These are phyloP conservation scores for Malus hybrid DNA, from an alignment of 331 rosid genomes.

Conservation along the genomic window DNA sequence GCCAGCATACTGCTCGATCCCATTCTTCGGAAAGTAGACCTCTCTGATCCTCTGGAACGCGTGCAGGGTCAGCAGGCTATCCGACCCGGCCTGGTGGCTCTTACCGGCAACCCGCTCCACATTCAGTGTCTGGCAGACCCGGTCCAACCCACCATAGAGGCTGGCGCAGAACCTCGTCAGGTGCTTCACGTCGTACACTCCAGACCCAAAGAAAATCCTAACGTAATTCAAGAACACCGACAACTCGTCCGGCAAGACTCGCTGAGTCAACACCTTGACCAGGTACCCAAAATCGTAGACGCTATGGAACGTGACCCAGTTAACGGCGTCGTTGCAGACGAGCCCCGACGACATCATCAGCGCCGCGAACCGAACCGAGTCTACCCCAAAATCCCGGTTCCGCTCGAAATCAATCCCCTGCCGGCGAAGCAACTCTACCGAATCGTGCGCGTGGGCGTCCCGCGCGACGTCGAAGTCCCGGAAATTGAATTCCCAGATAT, in stretches of 20 bases:
- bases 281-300: constrained; percentile 63
- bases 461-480: constrained; percentile 47
- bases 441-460: constrained; percentile 43
- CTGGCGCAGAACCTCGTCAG: constrained; percentile 35
- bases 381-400: constrained; percentile 29
- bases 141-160: constrained; percentile 55
- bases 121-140: constrained; percentile 26
- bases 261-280: constrained; percentile 44
- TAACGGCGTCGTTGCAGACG: constrained; percentile 32
- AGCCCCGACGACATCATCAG: constrained; percentile 63
- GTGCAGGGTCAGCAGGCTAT: constrained; percentile 54
- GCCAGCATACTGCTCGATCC: constrained; percentile 34
- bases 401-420: constrained; percentile 64
- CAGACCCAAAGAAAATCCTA: constrained; percentile 36
- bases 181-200: constrained; percentile 62
- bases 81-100: constrained; percentile 68
- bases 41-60: constrained; percentile 33
- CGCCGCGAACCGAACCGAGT: constrained; percentile 36
- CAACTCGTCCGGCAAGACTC: constrained; percentile 29
- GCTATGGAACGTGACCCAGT: constrained; percentile 60
- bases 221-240: constrained; percentile 22
- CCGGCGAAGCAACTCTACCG: constrained; percentile 37
- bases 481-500: constrained; percentile 67
- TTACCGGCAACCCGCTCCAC: constrained; percentile 36
- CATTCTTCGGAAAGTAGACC: constrained; percentile 13